Percentiles rank a stretch among this genome's conserved stretches.
Evolutionary conservation across 148 eudicot genomes (phyloP).

Genomic region (Vaccinium macrocarpon): DNA sequence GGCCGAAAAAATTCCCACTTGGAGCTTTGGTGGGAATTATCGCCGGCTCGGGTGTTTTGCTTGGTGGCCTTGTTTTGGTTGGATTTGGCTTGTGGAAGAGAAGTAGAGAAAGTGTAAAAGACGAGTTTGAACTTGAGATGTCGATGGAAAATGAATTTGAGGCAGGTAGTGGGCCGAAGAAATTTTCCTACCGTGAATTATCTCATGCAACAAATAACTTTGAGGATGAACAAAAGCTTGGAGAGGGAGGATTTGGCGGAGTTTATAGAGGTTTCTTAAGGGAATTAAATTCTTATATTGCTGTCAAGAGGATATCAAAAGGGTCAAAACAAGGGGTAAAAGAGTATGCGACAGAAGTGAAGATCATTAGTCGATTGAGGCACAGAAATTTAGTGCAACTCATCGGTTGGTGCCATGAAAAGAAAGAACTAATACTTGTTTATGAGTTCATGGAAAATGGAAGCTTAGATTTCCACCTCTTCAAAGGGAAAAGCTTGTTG

Average conservation of each 20-base stretch:
- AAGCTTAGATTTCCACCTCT: conserved; percentile 31
- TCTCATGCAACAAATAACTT: background rate
- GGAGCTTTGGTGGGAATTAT: background rate
- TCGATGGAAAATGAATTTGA: conserved; percentile 21
- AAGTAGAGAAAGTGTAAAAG: background rate
- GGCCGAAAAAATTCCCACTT: background rate
- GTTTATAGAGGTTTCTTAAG: background rate
- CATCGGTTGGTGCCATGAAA: conserved; percentile 35
- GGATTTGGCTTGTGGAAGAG: background rate
- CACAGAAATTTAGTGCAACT: conserved; percentile 42
- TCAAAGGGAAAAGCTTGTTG: conserved; percentile 14
- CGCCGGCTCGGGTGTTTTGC: background rate
- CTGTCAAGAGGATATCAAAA: conserved; percentile 39
- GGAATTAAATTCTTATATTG: conserved; percentile 15
- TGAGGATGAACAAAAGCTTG: background rate
- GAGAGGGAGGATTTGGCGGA: background rate
- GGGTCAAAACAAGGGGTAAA: conserved; percentile 38
- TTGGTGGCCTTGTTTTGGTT: conserved; percentile 2
- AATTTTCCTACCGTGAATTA: conserved; percentile 23
- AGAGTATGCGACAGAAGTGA: conserved; percentile 39
- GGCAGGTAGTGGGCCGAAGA: conserved; percentile 25
- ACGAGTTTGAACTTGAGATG: background rate
- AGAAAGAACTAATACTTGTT: conserved; percentile 26
- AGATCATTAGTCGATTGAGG: conserved; percentile 39
- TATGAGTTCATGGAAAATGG: conserved; percentile 31